Evolutionary conservation across 257 asterid species (phyloP).

Genomic region (Catharanthus roseus): DNA sequence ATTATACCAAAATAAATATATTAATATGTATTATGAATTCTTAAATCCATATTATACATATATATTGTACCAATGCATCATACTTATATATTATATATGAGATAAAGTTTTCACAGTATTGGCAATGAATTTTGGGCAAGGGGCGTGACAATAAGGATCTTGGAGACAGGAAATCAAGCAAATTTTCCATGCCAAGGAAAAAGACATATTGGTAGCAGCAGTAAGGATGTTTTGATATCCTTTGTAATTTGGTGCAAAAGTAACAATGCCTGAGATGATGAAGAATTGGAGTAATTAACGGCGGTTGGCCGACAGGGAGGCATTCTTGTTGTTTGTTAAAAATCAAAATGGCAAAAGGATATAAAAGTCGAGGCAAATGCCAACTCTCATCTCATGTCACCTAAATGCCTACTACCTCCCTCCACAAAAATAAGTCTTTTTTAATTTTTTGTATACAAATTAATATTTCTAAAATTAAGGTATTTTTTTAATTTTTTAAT

Average conservation of each 20-base stretch:
- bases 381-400: not conserved
- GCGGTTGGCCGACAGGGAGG: not conserved
- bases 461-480: too few relatives aligned
- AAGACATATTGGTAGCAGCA: not conserved
- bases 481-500: too few relatives aligned
- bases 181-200: not conserved
- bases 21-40: too few relatives aligned
- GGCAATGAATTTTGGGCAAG: too few relatives aligned
- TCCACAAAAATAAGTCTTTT: too few relatives aligned
- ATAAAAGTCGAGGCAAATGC: not conserved
- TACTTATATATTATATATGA: too few relatives aligned
- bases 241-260: not conserved
- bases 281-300: not conserved
- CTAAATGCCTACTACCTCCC: too few relatives aligned
- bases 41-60: too few relatives aligned
- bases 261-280: conserved; percentile 2
- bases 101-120: too few relatives aligned
- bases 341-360: not conserved
- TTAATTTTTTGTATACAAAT: too few relatives aligned
- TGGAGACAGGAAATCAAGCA: not conserved
- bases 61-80: too few relatives aligned
- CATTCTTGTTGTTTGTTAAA: not conserved
- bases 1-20: too few relatives aligned
- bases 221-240: not conserved
- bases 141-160: not conserved